These are phyloP conservation scores for Polymyxa betae DNA, from an alignment of 208 protist species.

Conservation along the genomic window DNA sequence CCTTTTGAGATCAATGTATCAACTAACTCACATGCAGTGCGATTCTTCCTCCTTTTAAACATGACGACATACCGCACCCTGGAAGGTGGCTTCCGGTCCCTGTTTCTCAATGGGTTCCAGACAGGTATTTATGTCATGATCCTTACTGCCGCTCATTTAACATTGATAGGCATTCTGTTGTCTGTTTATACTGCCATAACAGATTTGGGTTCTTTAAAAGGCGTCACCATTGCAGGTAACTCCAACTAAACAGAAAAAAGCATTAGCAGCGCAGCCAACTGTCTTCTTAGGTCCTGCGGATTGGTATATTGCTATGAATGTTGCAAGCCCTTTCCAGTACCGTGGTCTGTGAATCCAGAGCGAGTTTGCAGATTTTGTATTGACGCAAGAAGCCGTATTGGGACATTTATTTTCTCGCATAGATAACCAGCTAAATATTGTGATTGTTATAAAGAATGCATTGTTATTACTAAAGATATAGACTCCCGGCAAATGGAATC, in stretches of 20 bases:
- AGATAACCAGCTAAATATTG: neutral
- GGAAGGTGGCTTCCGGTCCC: neutral
- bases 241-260: neutral
- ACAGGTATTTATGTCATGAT: neutral
- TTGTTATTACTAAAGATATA: conserved; percentile 1
- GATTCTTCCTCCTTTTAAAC: neutral
- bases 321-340: neutral
- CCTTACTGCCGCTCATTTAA: neutral
- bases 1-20: neutral
- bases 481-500: conserved; percentile 33
- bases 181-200: neutral
- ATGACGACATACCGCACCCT: neutral
- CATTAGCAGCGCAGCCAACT: neutral
- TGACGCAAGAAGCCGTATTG: neutral
- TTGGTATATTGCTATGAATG: conserved; percentile 1
- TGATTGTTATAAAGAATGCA: neutral
- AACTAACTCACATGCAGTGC: neutral
- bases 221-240: conserved; percentile 50
- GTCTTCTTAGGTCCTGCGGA: conserved; percentile 4
- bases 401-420: neutral
- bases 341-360: neutral
- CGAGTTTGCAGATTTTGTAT: conserved; percentile 19
- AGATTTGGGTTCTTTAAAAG: conserved; percentile 6
- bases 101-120: neutral
- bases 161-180: neutral